These are phyloP conservation scores for Ramaria sp. DNA, from an alignment of 768 basidiomycete species.

Conservation along the genomic window DNA sequence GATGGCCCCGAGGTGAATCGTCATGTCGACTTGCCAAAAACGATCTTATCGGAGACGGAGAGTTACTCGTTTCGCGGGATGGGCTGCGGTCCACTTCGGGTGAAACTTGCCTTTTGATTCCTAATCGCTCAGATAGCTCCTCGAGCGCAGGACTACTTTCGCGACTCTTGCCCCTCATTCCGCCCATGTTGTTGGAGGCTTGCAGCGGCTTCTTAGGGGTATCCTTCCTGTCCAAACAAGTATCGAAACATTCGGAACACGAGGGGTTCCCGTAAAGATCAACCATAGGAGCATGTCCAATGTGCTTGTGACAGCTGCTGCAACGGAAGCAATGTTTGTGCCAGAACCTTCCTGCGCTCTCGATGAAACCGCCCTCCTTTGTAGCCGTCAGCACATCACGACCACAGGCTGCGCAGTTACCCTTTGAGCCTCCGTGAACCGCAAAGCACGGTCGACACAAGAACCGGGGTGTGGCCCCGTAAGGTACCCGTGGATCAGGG, in stretches of 20 bases:
- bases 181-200: conserved; percentile 30
- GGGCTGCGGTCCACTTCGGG: neutral
- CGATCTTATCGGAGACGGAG: too few species aligned
- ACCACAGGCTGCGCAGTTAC: conserved; percentile 54
- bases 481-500: conserved; percentile 45
- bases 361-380: conserved; percentile 68
- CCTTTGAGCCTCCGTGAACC: conserved; percentile 65
- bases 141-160: conserved; percentile 54
- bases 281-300: conserved; percentile 68
- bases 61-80: neutral
- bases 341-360: conserved; percentile 63
- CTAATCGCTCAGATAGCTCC: conserved; percentile 51
- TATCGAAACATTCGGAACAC: conserved; percentile 74
- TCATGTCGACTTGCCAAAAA: too few species aligned
- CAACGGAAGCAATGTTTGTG: conserved; percentile 78
- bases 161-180: conserved; percentile 32
- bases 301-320: conserved; percentile 57
- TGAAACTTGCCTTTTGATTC: conserved; percentile 25
- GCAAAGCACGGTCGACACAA: conserved; percentile 69
- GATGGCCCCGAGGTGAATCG: too few species aligned
- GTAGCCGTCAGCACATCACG: conserved; percentile 67
- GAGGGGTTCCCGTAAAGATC: conserved; percentile 75
- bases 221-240: conserved; percentile 32
- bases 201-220: conserved; percentile 8
- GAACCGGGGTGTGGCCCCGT: conserved; percentile 35